phyloP scores from a whole-genome alignment of 305 asterid genomes.

The Coffea humblotiana region DNA sequence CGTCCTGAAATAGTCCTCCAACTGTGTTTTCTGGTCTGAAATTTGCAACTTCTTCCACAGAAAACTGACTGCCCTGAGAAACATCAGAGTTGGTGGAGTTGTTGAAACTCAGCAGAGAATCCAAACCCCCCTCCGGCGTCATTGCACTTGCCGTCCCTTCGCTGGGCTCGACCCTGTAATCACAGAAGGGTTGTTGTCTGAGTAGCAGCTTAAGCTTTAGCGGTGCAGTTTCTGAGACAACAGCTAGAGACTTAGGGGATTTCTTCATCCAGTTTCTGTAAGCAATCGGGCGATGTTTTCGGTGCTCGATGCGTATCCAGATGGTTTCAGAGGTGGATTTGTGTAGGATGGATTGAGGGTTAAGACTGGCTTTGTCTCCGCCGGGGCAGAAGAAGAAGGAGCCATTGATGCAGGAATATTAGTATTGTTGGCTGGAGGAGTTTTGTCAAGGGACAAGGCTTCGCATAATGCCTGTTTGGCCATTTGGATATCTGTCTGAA shows the following conservation, averaged over 20 bases:
- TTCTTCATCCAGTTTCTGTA: slow-evolving; percentile 64
- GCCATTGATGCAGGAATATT: background rate
- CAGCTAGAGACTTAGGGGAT: slow-evolving; percentile 31
- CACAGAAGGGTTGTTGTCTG: slow-evolving; percentile 27
- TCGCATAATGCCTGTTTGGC: slow-evolving; percentile 83
- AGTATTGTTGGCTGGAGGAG: background rate
- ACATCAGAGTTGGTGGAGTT: slow-evolving; percentile 34
- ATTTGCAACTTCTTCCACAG: slow-evolving; percentile 26
- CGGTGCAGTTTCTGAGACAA: slow-evolving; percentile 25
- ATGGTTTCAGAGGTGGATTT: slow-evolving; percentile 1
- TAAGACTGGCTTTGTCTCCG: slow-evolving; percentile 12
- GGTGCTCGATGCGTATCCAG: slow-evolving; percentile 66
- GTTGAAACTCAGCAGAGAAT: slow-evolving; percentile 41
- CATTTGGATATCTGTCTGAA: slow-evolving; percentile 78
- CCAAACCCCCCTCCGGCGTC: slow-evolving; percentile 32
- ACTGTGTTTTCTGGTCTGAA: slow-evolving; percentile 1
- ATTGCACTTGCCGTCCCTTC: slow-evolving; percentile 54
- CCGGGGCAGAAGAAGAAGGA: background rate
- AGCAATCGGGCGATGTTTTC: slow-evolving; percentile 75
- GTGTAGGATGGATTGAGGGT: background rate
- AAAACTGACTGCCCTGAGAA: slow-evolving; percentile 31
- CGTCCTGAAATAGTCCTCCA: slow-evolving; percentile 22
- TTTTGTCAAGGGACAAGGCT: slow-evolving; percentile 70
- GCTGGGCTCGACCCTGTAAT: slow-evolving; percentile 44
- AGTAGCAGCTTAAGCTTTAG: slow-evolving; percentile 27